Evolutionary conservation across 306 rosid genomes (phyloP), one percentile per base, ranked within the genome.

Genomic region (Rubus parviflorus): DNA sequence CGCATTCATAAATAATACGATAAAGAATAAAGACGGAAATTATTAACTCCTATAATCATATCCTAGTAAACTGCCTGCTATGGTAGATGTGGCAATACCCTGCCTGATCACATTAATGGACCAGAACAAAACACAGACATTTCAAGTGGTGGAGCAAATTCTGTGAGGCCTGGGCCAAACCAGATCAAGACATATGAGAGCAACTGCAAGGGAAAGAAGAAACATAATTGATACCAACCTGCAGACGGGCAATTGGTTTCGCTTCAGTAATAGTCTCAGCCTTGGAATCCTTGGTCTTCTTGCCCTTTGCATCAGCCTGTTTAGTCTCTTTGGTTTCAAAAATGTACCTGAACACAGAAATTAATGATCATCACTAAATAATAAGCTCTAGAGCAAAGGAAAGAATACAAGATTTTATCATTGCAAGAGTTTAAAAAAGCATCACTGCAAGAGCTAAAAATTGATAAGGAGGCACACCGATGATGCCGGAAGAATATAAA

Each of bases 401-500:
- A 37, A 66, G 70, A 53, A 61, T 19, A 56, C 4, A 25, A 30
- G 20, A 15, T 13, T 30, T 30, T 30, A 30, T 30, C 35, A 30
- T 30, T 30, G 35, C 17, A 30, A 1, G 6, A 35, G 43, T 6
- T 25, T 6, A 30, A 14, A 40, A 7, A 62, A 30, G 20, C 43
- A 62, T 62, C 60, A 70, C 45, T 30, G 5, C 56, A 57, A 48
- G 37, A 60, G 58, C 72, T 79, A 49, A 23, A 10, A 73, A 22
- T 68, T 37, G 74, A 68, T 3, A 35, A 43, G 56, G 75, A 72
- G 54, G 69, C 80, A 75, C 66, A 95, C 97, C 99, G 82, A 79
- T 92, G 97, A 85, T 90, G 99, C 78, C 97, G 90, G 83, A 95
- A 89, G 79, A 95, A 95, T 76, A 95, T 79, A 81, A 92, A 95